These are phyloP conservation scores for Pezicula neosporulosa DNA, from an alignment of 2,329 filamentous ascomycete genomes.

Conservation along the genomic window DNA sequence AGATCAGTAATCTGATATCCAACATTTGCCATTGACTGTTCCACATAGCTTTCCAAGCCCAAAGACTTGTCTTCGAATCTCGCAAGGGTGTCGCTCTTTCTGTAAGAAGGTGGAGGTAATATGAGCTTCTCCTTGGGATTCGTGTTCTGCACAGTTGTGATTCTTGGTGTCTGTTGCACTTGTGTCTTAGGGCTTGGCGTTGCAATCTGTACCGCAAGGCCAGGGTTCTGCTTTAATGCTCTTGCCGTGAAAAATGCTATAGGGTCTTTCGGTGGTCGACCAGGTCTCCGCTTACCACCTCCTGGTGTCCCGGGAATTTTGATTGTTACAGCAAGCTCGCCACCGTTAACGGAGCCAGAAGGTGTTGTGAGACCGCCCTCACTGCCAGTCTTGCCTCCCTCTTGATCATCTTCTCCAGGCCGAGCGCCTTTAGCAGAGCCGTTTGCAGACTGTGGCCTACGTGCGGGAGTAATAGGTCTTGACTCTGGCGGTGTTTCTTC, in stretches of 20 bases:
- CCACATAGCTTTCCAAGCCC: slow-evolving; percentile 86
- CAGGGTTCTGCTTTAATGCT: slow-evolving; percentile 29
- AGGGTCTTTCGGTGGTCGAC: slow-evolving; percentile 60
- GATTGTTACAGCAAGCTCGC: slow-evolving; percentile 17
- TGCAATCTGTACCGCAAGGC: slow-evolving; percentile 10
- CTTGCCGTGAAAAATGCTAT: slow-evolving; percentile 54
- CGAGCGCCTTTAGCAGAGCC: slow-evolving; percentile 37
- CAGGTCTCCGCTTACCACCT: slow-evolving; percentile 53
- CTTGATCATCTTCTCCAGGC: slow-evolving; percentile 12
- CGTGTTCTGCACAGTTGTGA: slow-evolving; percentile 74
- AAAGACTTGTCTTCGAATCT: slow-evolving; percentile 81
- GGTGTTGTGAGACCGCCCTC: slow-evolving; percentile 7
- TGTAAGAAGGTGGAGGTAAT: slow-evolving; percentile 71
- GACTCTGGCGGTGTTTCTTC: slow-evolving; percentile 63
- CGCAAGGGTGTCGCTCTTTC: slow-evolving; percentile 74
- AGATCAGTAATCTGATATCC: slow-evolving; percentile 95
- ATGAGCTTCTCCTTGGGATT: slow-evolving; percentile 78
- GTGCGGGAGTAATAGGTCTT: slow-evolving; percentile 34
- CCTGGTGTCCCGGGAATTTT: slow-evolving; percentile 32
- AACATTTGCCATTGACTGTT: slow-evolving; percentile 92
- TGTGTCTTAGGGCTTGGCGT: slow-evolving; percentile 41
- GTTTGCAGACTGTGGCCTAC: slow-evolving; percentile 30
- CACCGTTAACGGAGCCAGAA: slow-evolving; percentile 15
- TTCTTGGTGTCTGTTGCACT: slow-evolving; percentile 43
- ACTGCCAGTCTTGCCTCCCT: slow-evolving; percentile 16